These are phyloP conservation scores for Nissolia schottii DNA, from an alignment of 306 rosid genomes.

Conservation along the genomic window DNA sequence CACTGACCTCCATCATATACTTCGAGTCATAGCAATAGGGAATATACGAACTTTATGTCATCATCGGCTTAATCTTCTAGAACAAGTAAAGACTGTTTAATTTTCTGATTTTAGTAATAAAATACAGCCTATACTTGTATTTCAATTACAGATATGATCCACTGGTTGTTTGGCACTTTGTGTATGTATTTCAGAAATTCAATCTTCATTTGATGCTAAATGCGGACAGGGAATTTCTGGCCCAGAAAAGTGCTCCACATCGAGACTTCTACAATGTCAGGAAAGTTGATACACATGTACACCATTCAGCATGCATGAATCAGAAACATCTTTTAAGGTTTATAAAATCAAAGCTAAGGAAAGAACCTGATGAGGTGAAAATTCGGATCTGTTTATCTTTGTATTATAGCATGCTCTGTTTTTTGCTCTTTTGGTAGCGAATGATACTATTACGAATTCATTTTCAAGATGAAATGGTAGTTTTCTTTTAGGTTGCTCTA, in stretches of 20 bases:
- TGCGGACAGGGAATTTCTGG: constrained; percentile 96
- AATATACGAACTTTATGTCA: constrained; percentile 95
- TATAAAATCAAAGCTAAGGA: constrained; percentile 97
- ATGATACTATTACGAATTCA: neutral
- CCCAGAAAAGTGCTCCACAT: constrained; percentile 99
- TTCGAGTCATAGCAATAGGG: constrained; percentile 89
- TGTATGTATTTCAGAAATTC: constrained; percentile 68
- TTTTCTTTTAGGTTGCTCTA: neutral
- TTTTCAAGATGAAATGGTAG: neutral
- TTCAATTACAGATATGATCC: neutral
- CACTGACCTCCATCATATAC: constrained; percentile 96
- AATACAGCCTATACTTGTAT: constrained; percentile 14
- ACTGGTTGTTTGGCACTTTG: constrained; percentile 30
- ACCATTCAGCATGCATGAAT: constrained; percentile 99
- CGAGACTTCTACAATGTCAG: constrained; percentile 98
- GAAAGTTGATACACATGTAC: constrained; percentile 98
- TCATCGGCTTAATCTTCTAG: constrained; percentile 92
- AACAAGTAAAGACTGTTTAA: constrained; percentile 55
- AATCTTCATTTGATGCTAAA: constrained; percentile 98
- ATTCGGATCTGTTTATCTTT: constrained; percentile 13
- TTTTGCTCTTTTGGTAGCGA: neutral
- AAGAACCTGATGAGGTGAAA: constrained; percentile 98
- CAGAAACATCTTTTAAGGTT: constrained; percentile 97
- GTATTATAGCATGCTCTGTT: neutral
- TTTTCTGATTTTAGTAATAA: constrained; percentile 23